Percentiles rank a stretch among this genome's conserved stretches.
phyloP scores from a whole-genome alignment of 805 yeast genomes.

The Cyberlindnera sargentensis region DNA sequence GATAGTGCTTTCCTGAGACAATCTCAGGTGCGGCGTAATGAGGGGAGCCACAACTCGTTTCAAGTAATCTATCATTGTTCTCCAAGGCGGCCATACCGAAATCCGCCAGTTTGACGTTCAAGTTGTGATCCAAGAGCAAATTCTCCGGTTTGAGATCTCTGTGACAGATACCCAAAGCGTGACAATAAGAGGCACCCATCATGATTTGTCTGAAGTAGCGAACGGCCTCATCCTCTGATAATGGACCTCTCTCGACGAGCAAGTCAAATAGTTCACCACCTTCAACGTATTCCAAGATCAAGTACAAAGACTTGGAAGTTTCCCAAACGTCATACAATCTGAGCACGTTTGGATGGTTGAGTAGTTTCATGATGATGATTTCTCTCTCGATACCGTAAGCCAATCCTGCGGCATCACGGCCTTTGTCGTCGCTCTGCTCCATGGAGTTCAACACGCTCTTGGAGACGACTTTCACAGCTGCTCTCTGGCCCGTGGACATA shows the following conservation, averaged over 20 bases:
- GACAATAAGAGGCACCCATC: slow-evolving; percentile 77
- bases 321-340: slow-evolving; percentile 84
- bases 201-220: slow-evolving; percentile 83
- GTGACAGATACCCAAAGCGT: slow-evolving; percentile 80
- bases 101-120: slow-evolving; percentile 93
- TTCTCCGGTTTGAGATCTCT: slow-evolving; percentile 84
- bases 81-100: slow-evolving; percentile 99
- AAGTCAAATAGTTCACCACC: slow-evolving; percentile 96
- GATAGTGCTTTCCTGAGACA: slow-evolving; percentile 90
- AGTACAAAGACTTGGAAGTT: slow-evolving; percentile 71
- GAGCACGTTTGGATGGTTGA: slow-evolving; percentile 73
- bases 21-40: slow-evolving; percentile 98
- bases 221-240: slow-evolving; percentile 86
- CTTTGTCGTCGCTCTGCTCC: slow-evolving; percentile 35
- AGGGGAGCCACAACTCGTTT: slow-evolving; percentile 97
- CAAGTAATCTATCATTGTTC: slow-evolving; percentile 69
- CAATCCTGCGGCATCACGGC: slow-evolving; percentile 49
- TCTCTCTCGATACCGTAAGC: slow-evolving; percentile 89
- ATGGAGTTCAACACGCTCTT: slow-evolving; percentile 52
- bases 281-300: slow-evolving; percentile 91
- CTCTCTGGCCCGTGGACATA: slow-evolving; percentile 74
- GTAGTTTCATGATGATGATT: slow-evolving; percentile 76
- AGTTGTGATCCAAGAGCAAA: slow-evolving; percentile 68
- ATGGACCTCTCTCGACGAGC: slow-evolving; percentile 78
- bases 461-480: slow-evolving; percentile 95